phyloP scores from a whole-genome alignment of 2,329 filamentous ascomycete genomes.

The Cryphonectria carpinicola region DNA sequence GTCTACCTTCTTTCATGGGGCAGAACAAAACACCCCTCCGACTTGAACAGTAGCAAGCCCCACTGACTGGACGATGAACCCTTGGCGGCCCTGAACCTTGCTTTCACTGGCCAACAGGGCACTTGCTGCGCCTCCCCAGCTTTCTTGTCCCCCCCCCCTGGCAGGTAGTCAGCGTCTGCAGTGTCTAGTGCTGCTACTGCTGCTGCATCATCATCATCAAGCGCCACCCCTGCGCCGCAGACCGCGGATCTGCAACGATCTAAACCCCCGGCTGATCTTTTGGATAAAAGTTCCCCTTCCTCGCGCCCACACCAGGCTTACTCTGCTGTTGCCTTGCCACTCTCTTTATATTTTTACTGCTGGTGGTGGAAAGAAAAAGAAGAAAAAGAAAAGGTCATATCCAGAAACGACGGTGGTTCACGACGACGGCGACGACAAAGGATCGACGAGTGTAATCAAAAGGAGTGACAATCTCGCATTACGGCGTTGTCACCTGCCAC shows the following conservation, averaged over 20 bases:
- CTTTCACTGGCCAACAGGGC: not conserved
- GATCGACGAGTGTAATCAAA: not conserved
- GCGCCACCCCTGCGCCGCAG: constrained; percentile 5
- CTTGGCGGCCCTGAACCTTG: not conserved
- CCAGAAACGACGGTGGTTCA: not conserved
- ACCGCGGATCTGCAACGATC: constrained; percentile 1
- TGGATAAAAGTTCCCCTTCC: constrained; percentile 2
- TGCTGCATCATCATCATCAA: constrained; percentile 3
- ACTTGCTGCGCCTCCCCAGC: constrained; percentile 2
- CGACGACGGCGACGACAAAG: not conserved
- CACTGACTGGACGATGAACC: not conserved
- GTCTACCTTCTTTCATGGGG: not conserved
- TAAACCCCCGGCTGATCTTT: not conserved
- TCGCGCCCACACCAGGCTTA: not conserved
- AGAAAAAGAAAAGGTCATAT: not conserved
- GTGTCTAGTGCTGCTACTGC: not conserved
- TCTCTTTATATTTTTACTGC: not conserved
- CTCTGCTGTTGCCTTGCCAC: not conserved
- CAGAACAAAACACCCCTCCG: not conserved
- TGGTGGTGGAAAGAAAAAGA: not conserved
- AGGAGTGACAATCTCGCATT: not conserved
- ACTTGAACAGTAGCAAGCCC: not conserved
- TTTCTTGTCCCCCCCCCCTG: not conserved
- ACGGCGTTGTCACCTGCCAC: not conserved
- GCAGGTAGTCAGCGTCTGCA: not conserved